Conservation (phyloP, 192 early-diverging fungal genomes). For the Linnemannia elongata region DNA sequence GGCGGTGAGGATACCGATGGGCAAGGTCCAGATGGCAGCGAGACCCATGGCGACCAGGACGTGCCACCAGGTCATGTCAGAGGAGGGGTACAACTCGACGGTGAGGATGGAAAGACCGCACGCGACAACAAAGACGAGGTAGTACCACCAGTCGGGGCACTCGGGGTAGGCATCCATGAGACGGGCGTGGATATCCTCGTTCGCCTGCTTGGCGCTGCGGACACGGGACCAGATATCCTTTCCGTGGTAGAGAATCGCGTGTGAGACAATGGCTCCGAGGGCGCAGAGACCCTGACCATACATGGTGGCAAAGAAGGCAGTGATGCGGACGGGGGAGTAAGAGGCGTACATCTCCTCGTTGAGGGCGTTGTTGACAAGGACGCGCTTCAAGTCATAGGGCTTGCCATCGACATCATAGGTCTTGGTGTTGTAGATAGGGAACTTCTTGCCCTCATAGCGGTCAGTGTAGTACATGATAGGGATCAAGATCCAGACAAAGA, state of each 20-base stretch:
- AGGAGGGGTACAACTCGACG: constrained; percentile 57
- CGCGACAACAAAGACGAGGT: constrained; percentile 65
- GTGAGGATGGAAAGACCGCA: constrained; percentile 66
- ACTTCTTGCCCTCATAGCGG: constrained; percentile 62
- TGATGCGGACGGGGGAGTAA: constrained; percentile 77
- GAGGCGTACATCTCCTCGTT: constrained; percentile 66
- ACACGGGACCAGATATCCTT: constrained; percentile 73
- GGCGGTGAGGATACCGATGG: constrained; percentile 74
- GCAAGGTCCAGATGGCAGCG: constrained; percentile 67
- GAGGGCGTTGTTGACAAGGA: constrained; percentile 70
- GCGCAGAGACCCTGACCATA: constrained; percentile 80
- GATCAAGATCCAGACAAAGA: constrained; percentile 81
- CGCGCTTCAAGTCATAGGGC: constrained; percentile 67
- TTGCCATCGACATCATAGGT: constrained; percentile 70
- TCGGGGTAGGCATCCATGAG: constrained; percentile 82
- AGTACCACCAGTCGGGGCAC: constrained; percentile 87
- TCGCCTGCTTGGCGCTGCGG: constrained; percentile 67
- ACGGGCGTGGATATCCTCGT: constrained; percentile 81
- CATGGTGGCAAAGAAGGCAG: constrained; percentile 73
- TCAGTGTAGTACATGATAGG: constrained; percentile 82
- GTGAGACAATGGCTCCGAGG: constrained; percentile 75
- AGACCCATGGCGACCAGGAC: constrained; percentile 65
- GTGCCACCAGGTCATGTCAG: constrained; percentile 75
- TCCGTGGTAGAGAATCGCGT: constrained; percentile 74
- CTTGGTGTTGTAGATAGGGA: constrained; percentile 77